Base-by-base conservation (phyloP, 345 rosid species). In the Fremontodendron californicum region DNA sequence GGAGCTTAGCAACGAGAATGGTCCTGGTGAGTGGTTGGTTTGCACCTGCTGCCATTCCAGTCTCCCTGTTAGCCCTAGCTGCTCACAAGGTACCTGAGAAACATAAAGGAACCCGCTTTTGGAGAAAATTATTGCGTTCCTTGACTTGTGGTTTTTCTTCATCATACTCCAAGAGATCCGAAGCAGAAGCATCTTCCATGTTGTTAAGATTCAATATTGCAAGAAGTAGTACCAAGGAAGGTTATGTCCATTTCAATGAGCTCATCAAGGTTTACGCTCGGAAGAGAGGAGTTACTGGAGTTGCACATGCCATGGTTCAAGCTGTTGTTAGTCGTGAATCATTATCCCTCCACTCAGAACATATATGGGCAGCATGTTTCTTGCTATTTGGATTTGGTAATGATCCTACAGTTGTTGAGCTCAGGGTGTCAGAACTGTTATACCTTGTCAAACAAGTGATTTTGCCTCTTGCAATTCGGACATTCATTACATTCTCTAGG, bases 1-100 rank as follows among this genome's bases (percentile, higher is more conserved):
- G 93, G 78, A 92, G 98, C 91, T 82, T 96, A 75, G 97, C 99
- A n/a, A 89, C 92, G 5, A 87, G 95, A 76, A 96, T 96, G 98
- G 95, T 90, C 60, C 91, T 84, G 75, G 96, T 88, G 5, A 87
- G 98, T 61, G 91, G 94, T 37, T 96, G 99, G 99, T 92, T 96
- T 82, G 97, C 97, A 33, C 98, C 98, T 2, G 86, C 91, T 31
- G 89, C 92, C 3, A 76, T 96, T 67, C 95, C 99, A 0, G 82
- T 90, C 63, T 80, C 97, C 46, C 31, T 96, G 16, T 78, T 96
- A 78, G 89, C 90, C 72, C 73, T 87, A 46, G 97, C 99, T 67
- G 97, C 97, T 81, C 80, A 86, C 78, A 93, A 87, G 81, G 85
- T 96, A 74, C 97, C 96, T 0, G 92, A 89, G 78, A 92, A 91